A percentile compares a stretch with the other conserved stretches of the same genome.
Evolutionary conservation across 2,329 filamentous ascomycete species (phyloP).

Genomic region (Dactylellina haptotyla): DNA sequence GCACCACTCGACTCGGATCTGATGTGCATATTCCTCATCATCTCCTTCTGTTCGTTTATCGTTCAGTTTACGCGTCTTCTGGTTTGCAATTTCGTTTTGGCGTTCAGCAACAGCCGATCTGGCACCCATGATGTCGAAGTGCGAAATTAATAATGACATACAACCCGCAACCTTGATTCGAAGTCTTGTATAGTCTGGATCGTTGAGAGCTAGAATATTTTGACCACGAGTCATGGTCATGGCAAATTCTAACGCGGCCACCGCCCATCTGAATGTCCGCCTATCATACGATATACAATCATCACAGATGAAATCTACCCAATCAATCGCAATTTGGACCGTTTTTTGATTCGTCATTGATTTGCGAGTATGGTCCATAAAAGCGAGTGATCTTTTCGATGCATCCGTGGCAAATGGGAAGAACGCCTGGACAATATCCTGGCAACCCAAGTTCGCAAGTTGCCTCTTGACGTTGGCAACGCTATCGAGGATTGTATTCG

Average conservation of each 20-base stretch:
- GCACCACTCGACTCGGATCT: slow-evolving; percentile 79
- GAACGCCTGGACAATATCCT: slow-evolving; percentile 96
- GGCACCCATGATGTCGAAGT: slow-evolving; percentile 99
- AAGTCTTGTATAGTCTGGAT: slow-evolving; percentile 84
- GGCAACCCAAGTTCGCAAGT: slow-evolving; percentile 83
- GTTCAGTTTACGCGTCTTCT: slow-evolving; percentile 78
- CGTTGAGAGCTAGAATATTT: slow-evolving; percentile 89
- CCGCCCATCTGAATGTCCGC: slow-evolving; percentile 97
- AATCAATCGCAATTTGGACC: slow-evolving; percentile 90
- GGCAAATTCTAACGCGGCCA: slow-evolving; percentile 91
- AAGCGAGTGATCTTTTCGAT: slow-evolving; percentile 89
- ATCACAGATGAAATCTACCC: slow-evolving; percentile 97
- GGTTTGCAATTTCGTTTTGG: slow-evolving; percentile 82
- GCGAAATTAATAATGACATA: slow-evolving; percentile 96
- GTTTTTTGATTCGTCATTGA: slow-evolving; percentile 98
- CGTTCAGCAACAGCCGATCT: slow-evolving; percentile 94
- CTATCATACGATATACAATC: slow-evolving; percentile 94
- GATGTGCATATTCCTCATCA: slow-evolving; percentile 83
- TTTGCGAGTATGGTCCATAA: slow-evolving; percentile 93
- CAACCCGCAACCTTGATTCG: slow-evolving; percentile 92
- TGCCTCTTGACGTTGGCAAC: slow-evolving; percentile 92
- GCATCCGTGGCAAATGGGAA: slow-evolving; percentile 99
- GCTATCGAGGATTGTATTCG: slow-evolving; percentile 98
- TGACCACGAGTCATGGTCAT: slow-evolving; percentile 97
- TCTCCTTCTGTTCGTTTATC: slow-evolving; percentile 79